A percentile compares a stretch with the other conserved stretches of the same genome.
Conservation (phyloP, 208 protist genomes). For the Trypanosoma theileri region DNA sequence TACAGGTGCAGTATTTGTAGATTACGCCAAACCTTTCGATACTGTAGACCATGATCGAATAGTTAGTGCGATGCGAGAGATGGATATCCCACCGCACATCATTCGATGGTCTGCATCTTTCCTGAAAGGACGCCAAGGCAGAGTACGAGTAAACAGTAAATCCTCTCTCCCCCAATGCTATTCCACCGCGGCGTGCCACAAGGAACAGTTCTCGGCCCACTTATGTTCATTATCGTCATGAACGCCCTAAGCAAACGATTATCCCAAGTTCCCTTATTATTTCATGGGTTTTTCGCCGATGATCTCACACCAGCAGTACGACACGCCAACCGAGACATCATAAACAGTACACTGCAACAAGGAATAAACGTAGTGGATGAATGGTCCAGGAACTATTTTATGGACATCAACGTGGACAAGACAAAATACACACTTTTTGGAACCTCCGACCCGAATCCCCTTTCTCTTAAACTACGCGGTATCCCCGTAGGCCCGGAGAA, state of each 20-base stretch:
- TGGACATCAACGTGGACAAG: neutral
- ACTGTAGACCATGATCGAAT: slow-evolving; percentile 37
- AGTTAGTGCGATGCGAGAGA: slow-evolving; percentile 4
- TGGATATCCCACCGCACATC: slow-evolving; percentile 10
- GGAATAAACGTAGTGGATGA: neutral
- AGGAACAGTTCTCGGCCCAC: slow-evolving; percentile 31
- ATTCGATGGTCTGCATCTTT: slow-evolving; percentile 28
- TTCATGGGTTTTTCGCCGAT: slow-evolving; percentile 35
- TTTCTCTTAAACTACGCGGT: too few relatives aligned
- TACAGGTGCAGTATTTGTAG: slow-evolving; percentile 31
- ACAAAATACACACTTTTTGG: slow-evolving; percentile 14
- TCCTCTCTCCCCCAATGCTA: neutral
- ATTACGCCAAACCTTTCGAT: slow-evolving; percentile 38
- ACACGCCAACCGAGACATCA: neutral
- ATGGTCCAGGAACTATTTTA: slow-evolving; percentile 7
- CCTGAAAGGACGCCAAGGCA: neutral
- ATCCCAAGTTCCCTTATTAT: slow-evolving; percentile 1
- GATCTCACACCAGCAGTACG: slow-evolving; percentile 27
- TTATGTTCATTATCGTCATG: slow-evolving; percentile 36
- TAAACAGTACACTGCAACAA: slow-evolving; percentile 9
- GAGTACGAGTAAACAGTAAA: slow-evolving; percentile 22
- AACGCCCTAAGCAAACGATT: slow-evolving; percentile 27
- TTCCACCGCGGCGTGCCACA: slow-evolving; percentile 33
- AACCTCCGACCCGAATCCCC: neutral
- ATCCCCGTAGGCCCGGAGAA: too few relatives aligned